Conservation (phyloP, 2,329 filamentous ascomycete species). For the Aspergillus bombycis region DNA sequence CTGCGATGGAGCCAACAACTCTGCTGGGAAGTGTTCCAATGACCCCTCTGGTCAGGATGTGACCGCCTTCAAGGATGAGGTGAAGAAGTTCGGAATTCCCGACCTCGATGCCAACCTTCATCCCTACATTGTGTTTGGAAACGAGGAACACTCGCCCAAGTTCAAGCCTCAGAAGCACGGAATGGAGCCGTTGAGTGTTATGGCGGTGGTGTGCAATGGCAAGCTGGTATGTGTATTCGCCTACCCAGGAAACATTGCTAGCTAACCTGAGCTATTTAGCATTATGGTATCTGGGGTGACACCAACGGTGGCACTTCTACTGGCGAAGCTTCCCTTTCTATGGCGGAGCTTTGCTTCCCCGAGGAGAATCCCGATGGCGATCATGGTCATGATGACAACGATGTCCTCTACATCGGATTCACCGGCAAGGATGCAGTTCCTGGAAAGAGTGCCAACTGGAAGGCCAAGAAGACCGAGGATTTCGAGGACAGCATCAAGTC, state of each 20-base stretch:
- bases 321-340: conserved; percentile 61
- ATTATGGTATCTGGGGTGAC: conserved; percentile 66
- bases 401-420: conserved; percentile 67
- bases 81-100: conserved; percentile 44
- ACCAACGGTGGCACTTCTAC: conserved; percentile 61
- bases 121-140: conserved; percentile 59
- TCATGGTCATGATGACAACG: conserved; percentile 58
- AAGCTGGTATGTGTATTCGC: conserved; percentile 42
- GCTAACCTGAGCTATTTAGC: conserved; percentile 33
- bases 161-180: conserved; percentile 49
- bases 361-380: conserved; percentile 56
- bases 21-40: conserved; percentile 51
- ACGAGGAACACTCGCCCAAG: conserved; percentile 34
- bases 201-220: conserved; percentile 58
- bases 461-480: conserved; percentile 36
- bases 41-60: conserved; percentile 44
- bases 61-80: conserved; percentile 52
- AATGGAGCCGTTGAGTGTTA: conserved; percentile 56
- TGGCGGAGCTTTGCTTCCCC: conserved; percentile 62
- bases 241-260: neutral
- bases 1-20: conserved; percentile 57
- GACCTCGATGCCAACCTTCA: conserved; percentile 58
- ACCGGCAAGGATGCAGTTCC: conserved; percentile 60
- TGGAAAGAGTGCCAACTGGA: conserved; percentile 60
- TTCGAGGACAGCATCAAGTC: conserved; percentile 53